Evolutionary conservation across 192 early-diverging fungal genomes (phyloP), one percentile per base, ranked within the genome.

Genomic region (Chytriomyces confervae): DNA sequence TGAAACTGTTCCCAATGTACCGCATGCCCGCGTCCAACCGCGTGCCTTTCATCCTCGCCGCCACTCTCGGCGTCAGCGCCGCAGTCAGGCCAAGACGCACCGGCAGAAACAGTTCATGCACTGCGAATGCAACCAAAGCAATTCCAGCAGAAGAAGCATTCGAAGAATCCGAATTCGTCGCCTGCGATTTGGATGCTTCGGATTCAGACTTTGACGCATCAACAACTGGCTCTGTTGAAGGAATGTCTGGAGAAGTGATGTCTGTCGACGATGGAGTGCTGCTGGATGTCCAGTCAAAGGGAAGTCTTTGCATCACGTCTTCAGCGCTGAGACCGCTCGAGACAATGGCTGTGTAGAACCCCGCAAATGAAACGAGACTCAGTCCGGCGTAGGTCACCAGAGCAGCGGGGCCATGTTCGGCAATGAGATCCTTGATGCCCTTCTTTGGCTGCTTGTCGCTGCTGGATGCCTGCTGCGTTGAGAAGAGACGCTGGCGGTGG

Each of bases 71-170:
- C 13, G 80, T 84, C 49, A 84, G 77, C 36, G 57, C 20, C 18
- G 76, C 82, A 29, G 83, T 84, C 63, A 84, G 48, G 7, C 77
- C 79, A 9, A 79, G 69, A 43, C 83, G 57, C 11, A 84, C 44
- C 6, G 83, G 83, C 46, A 84, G 24, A 57, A 84, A 82, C 16
- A 84, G 18, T 11, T 79, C 82, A 50, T 84, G 83, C 13, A 78
- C 80, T 5, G 72, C 64, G 13, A 77, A 50, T 29, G 79, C 77
- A 50, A 75, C 75, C 60, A 78, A 57, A 7, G 68, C 74, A 10
- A 74, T 65, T n/a, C 53, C 53, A 13, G 53, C 20, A 20, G 53
- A 57, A 20, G 53, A 57, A 5, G 20, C 20, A 20, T 13, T 57
- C 53, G 16, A 57, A n/a, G 53, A n/a, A 20, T 13, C 20, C 53